Percentiles rank a stretch among this genome's conserved stretches.
These are phyloP conservation scores for Strobilomyces confusus DNA, from an alignment of 768 basidiomycete genomes.

Conservation along the genomic window DNA sequence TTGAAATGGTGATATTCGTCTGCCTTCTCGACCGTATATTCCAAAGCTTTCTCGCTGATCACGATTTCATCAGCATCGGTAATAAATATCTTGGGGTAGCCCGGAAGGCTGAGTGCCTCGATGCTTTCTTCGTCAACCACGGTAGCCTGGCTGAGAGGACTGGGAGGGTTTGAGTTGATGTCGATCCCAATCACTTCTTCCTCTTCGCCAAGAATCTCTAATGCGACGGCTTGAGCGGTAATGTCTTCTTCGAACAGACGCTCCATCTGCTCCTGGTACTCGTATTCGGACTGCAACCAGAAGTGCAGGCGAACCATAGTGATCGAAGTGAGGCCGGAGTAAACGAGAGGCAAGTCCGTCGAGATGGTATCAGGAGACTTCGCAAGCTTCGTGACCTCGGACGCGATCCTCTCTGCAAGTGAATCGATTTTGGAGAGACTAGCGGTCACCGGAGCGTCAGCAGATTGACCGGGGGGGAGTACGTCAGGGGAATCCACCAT, in stretches of 20 bases:
- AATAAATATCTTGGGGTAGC: slow-evolving; percentile 4
- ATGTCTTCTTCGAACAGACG: slow-evolving; percentile 30
- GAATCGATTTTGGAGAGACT: slow-evolving; percentile 18
- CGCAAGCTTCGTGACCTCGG: slow-evolving; percentile 28
- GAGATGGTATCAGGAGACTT: slow-evolving; percentile 24
- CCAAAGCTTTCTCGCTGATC: neutral
- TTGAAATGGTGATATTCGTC: neutral
- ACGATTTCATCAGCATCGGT: neutral
- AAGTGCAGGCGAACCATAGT: slow-evolving; percentile 29
- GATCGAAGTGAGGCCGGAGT: slow-evolving; percentile 30
- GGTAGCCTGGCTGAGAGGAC: slow-evolving; percentile 17
- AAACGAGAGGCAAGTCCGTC: slow-evolving; percentile 30
- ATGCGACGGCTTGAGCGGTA: slow-evolving; percentile 27
- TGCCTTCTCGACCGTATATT: slow-evolving; percentile 3
- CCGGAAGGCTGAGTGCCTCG: slow-evolving; percentile 1
- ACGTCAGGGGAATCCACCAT: slow-evolving; percentile 7
- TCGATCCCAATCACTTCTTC: slow-evolving; percentile 8
- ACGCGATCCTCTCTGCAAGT: slow-evolving; percentile 33
- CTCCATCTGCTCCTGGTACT: slow-evolving; percentile 26
- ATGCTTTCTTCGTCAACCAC: slow-evolving; percentile 18
- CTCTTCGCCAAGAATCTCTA: slow-evolving; percentile 26
- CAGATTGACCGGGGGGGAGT: slow-evolving; percentile 3
- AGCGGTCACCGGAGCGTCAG: slow-evolving; percentile 7
- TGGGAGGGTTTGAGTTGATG: slow-evolving; percentile 5
- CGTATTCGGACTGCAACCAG: slow-evolving; percentile 33